Base-by-base conservation (phyloP, 495 filamentous ascomycete species). In the Ramalina intermedia region DNA sequence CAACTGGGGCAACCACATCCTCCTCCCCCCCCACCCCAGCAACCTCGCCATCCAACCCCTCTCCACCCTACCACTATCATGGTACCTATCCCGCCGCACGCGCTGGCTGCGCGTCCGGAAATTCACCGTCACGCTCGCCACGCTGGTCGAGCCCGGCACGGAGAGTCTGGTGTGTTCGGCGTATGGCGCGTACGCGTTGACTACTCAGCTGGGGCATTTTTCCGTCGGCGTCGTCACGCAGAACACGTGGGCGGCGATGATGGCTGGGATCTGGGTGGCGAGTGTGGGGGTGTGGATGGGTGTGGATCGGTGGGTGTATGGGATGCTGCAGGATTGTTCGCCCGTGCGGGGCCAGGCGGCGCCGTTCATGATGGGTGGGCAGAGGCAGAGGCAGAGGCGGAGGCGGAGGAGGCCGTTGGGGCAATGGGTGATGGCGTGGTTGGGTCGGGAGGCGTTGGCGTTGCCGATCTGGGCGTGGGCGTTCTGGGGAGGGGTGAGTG, bases 91-190 rank as follows among this genome's bases (percentile, higher is more conserved):
- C 2, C 81, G 93, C 14, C 77, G 93, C 6, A 79, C 90, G 0
- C 76, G 93, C 39, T 99, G 93, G 93, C 66, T 96, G 16, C 78
- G 93, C 0, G 93, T 94, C 3, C 73, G 93, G 27, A 99, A 96
- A 60, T 99, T 85, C 70, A 95, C 89, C 5, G 90, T 96, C 27
- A 69, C 84, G 16, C 69, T 82, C 0, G 93, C 93, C 0, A 96
- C 93, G 0, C 67, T 96, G 1, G 82, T 95, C n/a, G 93, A 99
- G 55, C 90, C 89, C 0, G 88, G 87, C 2, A 91, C 91, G 2
- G 93, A 96, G 64, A 83, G 80, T n/a, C 66, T 96, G 12, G 58
- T 95, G 0, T 91, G 87, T 63, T 86, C 79, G 14, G 60, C 81
- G 2, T 85, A 94, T 58, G 79, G 88, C 23, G 76, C 84, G 0